Evolutionary conservation across 495 filamentous ascomycete genomes (phyloP).

Genomic region (Lasiosphaeria ovina): DNA sequence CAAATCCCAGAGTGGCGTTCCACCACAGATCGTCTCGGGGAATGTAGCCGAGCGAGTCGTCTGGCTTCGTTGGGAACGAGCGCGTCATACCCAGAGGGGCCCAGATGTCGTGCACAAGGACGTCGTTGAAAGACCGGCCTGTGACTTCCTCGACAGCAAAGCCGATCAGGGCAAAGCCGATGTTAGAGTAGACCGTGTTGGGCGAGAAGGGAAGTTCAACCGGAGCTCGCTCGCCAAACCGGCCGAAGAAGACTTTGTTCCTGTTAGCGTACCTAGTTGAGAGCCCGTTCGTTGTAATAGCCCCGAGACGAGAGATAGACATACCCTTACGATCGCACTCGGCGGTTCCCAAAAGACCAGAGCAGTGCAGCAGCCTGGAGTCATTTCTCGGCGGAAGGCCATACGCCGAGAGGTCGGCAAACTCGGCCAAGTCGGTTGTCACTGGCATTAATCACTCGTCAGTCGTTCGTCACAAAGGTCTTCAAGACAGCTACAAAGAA

Average conservation of each 20-base stretch:
- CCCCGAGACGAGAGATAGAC: not conserved
- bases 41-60: constrained; percentile 40
- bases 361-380: constrained; percentile 30
- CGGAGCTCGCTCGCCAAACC: constrained; percentile 35
- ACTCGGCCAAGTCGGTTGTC: constrained; percentile 26
- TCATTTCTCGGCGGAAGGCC: constrained; percentile 30
- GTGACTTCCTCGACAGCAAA: constrained; percentile 39
- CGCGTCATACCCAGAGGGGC: constrained; percentile 42
- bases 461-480: not conserved
- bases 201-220: constrained; percentile 36
- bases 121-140: constrained; percentile 29
- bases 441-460: constrained; percentile 20
- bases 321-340: constrained; percentile 21
- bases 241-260: constrained; percentile 28
- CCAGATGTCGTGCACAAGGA: constrained; percentile 35
- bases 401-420: constrained; percentile 28
- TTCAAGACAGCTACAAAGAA: no score
- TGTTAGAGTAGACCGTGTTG: constrained; percentile 41
- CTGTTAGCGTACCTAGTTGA: not conserved
- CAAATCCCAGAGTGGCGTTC: constrained; percentile 43
- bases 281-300: not conserved
- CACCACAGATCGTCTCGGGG: constrained; percentile 37
- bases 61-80: constrained; percentile 33
- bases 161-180: constrained; percentile 38
- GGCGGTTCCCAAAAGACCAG: constrained; percentile 30